phyloP scores from a whole-genome alignment of 2,329 filamentous ascomycete species.

The Gremmenia infestans region DNA sequence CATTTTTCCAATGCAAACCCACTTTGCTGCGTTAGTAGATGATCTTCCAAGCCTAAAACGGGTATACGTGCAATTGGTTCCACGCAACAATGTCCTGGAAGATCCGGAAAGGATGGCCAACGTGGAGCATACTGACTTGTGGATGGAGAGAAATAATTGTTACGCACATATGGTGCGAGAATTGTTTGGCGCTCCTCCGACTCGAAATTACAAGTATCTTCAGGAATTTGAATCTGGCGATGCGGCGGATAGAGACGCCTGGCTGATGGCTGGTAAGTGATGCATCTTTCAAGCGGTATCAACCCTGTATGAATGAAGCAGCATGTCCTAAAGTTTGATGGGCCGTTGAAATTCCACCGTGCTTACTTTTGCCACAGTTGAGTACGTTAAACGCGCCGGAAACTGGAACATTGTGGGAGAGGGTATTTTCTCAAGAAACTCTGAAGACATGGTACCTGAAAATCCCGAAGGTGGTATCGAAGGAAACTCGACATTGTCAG shows the following conservation, averaged over 20 bases:
- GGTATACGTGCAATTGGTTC: conserved; percentile 50
- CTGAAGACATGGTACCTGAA: conserved; percentile 3
- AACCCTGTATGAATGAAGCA: not conserved
- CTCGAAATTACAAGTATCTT: conserved; percentile 40
- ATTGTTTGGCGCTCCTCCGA: conserved; percentile 25
- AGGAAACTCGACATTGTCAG: conserved; percentile 25
- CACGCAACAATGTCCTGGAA: conserved; percentile 34
- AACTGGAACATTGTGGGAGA: conserved; percentile 41
- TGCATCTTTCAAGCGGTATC: not conserved
- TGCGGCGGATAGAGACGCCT: conserved; percentile 39
- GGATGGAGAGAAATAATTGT: conserved; percentile 29
- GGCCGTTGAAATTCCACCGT: not conserved
- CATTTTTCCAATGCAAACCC: conserved; percentile 61
- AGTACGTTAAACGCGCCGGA: conserved; percentile 35
- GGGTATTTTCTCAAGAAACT: conserved; percentile 40
- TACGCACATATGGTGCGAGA: conserved; percentile 28
- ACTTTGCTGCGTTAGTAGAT: conserved; percentile 47
- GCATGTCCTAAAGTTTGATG: not conserved
- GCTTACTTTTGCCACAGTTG: conserved; percentile 22
- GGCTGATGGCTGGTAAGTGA: conserved; percentile 36
- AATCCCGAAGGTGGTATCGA: conserved; percentile 9
- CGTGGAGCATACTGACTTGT: conserved; percentile 28
- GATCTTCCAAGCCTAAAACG: conserved; percentile 46
- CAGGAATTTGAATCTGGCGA: conserved; percentile 48
- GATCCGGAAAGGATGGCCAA: conserved; percentile 22